Percentiles rank a stretch among this genome's conserved stretches.
Conservation (phyloP, 2,329 filamentous ascomycete species). For the Fusarium secorum region DNA sequence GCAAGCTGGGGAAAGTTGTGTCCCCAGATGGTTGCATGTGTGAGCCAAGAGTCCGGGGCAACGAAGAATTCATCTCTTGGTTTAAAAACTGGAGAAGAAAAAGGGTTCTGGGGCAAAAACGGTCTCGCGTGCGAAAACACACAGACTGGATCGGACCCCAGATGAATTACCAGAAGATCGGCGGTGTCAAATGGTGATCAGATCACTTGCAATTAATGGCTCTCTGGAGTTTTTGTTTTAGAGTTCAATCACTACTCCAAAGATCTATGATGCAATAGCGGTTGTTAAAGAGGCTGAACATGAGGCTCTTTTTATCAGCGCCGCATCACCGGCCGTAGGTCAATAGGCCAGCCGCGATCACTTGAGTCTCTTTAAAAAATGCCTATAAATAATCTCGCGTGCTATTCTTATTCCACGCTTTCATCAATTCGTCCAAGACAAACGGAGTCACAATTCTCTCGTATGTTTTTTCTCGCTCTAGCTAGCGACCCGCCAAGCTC, state of each 20-base stretch:
- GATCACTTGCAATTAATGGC: too few relatives aligned
- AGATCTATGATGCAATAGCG: background rate
- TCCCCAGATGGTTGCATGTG: background rate
- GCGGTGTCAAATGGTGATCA: background rate
- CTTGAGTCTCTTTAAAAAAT: background rate
- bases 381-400: background rate
- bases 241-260: rapidly evolving
- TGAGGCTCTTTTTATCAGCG: background rate
- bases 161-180: background rate
- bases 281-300: background rate
- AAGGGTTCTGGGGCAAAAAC: background rate
- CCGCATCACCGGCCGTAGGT: background rate
- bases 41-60: conserved; percentile 3
- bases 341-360: background rate
- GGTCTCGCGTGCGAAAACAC: background rate
- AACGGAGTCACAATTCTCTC: background rate
- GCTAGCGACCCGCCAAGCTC: background rate
- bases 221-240: rapidly evolving
- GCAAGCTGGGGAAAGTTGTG: background rate
- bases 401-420: background rate
- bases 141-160: background rate
- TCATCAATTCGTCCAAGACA: background rate
- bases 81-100: background rate
- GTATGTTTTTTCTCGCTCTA: background rate
- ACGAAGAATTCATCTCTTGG: background rate